Percentiles rank a stretch among this genome's conserved stretches.
These are phyloP conservation scores for Xerocomellus dryophilus DNA, from an alignment of 768 basidiomycete species.

Conservation along the genomic window DNA sequence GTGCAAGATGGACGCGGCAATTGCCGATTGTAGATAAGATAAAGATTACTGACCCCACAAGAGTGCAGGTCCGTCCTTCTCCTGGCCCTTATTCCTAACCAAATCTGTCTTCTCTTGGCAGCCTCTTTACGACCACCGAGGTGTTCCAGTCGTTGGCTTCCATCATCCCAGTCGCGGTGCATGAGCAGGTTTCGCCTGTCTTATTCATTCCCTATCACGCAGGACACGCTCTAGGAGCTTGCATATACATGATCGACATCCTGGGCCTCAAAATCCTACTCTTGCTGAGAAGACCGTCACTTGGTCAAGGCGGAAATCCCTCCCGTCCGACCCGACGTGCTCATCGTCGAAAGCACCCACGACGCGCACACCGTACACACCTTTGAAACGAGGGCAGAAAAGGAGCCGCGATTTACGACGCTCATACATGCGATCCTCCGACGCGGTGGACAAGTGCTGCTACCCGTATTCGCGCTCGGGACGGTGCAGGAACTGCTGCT, in stretches of 20 bases:
- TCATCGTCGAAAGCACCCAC: constrained; percentile 95
- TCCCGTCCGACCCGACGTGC: constrained; percentile 84
- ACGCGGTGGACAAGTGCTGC: constrained; percentile 88
- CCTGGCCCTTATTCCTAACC: neutral
- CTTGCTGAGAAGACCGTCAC: constrained; percentile 94
- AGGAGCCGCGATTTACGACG: constrained; percentile 83
- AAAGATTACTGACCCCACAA: too few relatives aligned
- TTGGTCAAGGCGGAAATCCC: constrained; percentile 94
- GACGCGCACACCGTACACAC: constrained; percentile 94
- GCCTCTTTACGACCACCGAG: constrained; percentile 71
- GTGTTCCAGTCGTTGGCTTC: constrained; percentile 76
- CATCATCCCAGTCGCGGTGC: constrained; percentile 85
- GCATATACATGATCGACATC: constrained; percentile 96
- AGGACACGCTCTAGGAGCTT: constrained; percentile 94
- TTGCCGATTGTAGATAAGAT: constrained; percentile 9
- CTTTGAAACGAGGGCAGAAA: constrained; percentile 80
- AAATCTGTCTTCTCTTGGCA: constrained; percentile 64
- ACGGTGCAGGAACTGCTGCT: constrained; percentile 91
- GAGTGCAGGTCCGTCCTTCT: too few relatives aligned
- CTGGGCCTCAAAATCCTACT: constrained; percentile 91
- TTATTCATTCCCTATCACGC: constrained; percentile 96
- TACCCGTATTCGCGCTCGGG: constrained; percentile 93
- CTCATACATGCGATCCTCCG: constrained; percentile 91
- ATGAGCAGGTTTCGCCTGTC: constrained; percentile 84
- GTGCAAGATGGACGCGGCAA: constrained; percentile 13